Base-by-base conservation (phyloP, 768 basidiomycete species). In the Trametes villosa region DNA sequence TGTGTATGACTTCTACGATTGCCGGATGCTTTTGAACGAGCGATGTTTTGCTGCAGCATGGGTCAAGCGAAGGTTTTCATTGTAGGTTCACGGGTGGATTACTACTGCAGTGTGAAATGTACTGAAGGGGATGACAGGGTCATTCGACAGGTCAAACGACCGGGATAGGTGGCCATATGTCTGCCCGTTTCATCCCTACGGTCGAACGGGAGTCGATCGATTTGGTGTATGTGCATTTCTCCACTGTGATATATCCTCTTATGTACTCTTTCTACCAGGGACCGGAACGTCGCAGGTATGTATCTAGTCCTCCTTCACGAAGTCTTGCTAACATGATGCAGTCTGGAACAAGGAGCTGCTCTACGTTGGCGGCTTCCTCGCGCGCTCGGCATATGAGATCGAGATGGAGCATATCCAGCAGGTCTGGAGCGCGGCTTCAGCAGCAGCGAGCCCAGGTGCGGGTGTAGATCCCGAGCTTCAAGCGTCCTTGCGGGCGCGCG, bases 141-240 rank as follows among this genome's bases (percentile, higher is more conserved):
- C 94, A 96, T 72, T 86, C 93, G 17, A 97, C 94, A 4, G 88
- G 83, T 5, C 96, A 98, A 75, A 96, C 94, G 11, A 96, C 95
- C 1, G 96, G 96, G 31, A 78, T 83, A 13, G 84, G 83, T 2
- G 86, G 86, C 0, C 84, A 88, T 59, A 79, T 89, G 67, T 80
- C 93, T 0, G 88, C 91, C 9, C 81, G 95, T 3, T 97, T 97
- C 70, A 96, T 98, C 57, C 92, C 94, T 11, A 98, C 96, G 0
- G 96, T 98, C 9, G 96, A 98, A 72, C 84, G 96, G 62, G 96
- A 98, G 75, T 91, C 90, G 0, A 89, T 96, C 63, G 94, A 93
- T 74, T 78, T 96, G 30, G 88, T 94, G 88, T 92, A 68, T 74
- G 86, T 57, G 38, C 11, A n/a, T 17, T 48, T 24, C n/a, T 24